Evolutionary conservation across 306 rosid genomes (phyloP), one percentile per base, ranked within the genome.

Genomic region (Dryas octopetala): DNA sequence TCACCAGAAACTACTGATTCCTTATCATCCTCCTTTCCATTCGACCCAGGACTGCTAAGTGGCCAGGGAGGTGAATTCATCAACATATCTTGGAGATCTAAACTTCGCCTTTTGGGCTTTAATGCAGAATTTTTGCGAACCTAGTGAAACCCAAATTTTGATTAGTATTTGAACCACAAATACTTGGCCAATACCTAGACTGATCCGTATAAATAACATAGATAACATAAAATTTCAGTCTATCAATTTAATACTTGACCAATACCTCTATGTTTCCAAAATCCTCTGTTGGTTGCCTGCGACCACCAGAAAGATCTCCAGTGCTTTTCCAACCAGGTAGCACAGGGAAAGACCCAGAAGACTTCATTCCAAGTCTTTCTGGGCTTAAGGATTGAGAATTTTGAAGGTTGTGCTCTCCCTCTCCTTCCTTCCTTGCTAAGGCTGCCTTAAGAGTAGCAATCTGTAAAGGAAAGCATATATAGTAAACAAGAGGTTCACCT

Each of bases 401-500:
- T 66, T 73, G 89, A 75, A 47, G 61, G 2, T 32, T 32, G 38
- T 83, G 80, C 68, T 84, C 89, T 61, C 75, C 74, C 66, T 85
- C 98, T 67, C 84, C 87, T 8, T 88, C 98, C 70, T 89, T 95
- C 83, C 81, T 93, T 38, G 82, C 91, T 68, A 89, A 83, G 74
- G 98, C 92, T 73, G 94, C 90, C 79, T 90, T 96, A 11, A 92
- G 88, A 83, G 71, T 76, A 84, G 92, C 87, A 79, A 89, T 87
- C 99, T 92, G 74, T 55, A 28, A 38, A 38, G 8, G 32, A 81
- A 63, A 45, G 52, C 12, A 79, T 6, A 10, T 17, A 66, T 43
- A 9, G 38, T 61, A 26, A 63, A 77, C 15, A 74, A 7, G 19
- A 13, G 14, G 44, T 7, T 53, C 17, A 46, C 19, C 19, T 52